A percentile compares a stretch with the other conserved stretches of the same genome.
These are phyloP conservation scores for Claviceps digitariae DNA, from an alignment of 2,329 filamentous ascomycete species.

Conservation along the genomic window DNA sequence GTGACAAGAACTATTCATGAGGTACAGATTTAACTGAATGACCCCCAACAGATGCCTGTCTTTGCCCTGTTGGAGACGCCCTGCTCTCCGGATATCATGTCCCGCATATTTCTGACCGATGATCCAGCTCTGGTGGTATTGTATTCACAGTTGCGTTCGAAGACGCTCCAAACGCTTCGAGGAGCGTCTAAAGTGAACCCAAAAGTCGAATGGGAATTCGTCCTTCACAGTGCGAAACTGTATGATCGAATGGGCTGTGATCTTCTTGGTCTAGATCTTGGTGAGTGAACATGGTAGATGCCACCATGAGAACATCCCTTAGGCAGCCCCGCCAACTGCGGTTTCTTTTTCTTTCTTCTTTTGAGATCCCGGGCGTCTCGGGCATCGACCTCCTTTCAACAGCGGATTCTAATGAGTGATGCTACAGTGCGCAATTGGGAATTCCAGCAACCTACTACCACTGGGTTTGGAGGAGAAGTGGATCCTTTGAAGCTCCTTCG, in stretches of 20 bases:
- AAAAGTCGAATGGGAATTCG: conserved; percentile 74
- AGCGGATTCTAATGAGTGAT: background rate
- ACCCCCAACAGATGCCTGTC: conserved; percentile 54
- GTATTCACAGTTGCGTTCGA: conserved; percentile 73
- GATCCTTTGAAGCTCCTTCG: conserved; percentile 57
- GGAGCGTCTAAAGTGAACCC: conserved; percentile 74
- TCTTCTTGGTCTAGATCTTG: conserved; percentile 71
- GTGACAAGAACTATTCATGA: background rate
- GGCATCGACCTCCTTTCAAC: background rate
- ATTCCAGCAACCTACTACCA: conserved; percentile 44
- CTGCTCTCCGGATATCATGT: conserved; percentile 53
- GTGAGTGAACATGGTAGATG: conserved; percentile 28
- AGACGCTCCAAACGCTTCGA: conserved; percentile 67
- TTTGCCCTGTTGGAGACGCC: conserved; percentile 59
- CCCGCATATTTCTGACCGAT: conserved; percentile 73
- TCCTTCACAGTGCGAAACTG: conserved; percentile 69
- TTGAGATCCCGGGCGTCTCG: too few species aligned
- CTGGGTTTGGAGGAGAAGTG: conserved; percentile 30
- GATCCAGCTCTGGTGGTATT: conserved; percentile 81
- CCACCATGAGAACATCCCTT: background rate
- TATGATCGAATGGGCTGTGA: conserved; percentile 93
- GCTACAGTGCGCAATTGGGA: conserved; percentile 62
- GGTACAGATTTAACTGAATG: background rate
- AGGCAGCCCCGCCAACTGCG: background rate
- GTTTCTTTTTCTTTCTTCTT: background rate